Evolutionary conservation across 352 stramenopile species (phyloP).

Genomic region (Halophytophthora polymorphica): DNA sequence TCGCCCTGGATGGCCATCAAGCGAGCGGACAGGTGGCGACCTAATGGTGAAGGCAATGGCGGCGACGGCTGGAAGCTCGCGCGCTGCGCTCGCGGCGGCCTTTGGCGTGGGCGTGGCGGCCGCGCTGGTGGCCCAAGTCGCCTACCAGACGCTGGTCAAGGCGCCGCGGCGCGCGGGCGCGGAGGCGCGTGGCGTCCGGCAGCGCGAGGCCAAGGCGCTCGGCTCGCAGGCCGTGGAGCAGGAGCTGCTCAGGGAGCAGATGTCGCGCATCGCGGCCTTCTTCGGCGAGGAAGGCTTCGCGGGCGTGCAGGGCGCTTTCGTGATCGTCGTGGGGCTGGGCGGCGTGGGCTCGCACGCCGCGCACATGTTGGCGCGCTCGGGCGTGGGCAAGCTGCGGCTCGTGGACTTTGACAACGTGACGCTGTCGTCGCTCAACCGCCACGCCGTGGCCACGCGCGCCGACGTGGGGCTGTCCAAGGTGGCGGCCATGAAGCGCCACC

Average conservation of each 20-base stretch:
- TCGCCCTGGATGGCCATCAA: too few relatives aligned
- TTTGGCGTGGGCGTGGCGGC: conserved; percentile 57
- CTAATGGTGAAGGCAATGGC: conserved; percentile 60
- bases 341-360: conserved; percentile 96
- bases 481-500: conserved; percentile 79
- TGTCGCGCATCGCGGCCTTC: conserved; percentile 94
- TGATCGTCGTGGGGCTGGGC: conserved; percentile 96
- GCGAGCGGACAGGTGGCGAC: too few relatives aligned
- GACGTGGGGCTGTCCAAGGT: conserved; percentile 97
- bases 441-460: conserved; percentile 94
- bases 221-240: conserved; percentile 43
- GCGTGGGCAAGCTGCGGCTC: conserved; percentile 92
- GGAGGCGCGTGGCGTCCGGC: not conserved
- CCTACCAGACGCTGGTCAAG: conserved; percentile 35
- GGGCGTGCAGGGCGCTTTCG: conserved; percentile 83
- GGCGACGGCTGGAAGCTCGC: not conserved
- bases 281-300: conserved; percentile 93
- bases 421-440: conserved; percentile 97
- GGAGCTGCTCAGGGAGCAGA: conserved; percentile 66
- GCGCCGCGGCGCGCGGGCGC: conserved; percentile 1
- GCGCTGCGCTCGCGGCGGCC: conserved; percentile 34
- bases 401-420: conserved; percentile 99
- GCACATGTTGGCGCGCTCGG: conserved; percentile 97
- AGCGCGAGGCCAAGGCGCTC: not conserved
- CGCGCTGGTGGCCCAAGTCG: conserved; percentile 40